A percentile compares a stretch with the other conserved stretches of the same genome.
These are phyloP conservation scores for Metschnikowia baotianmanensis DNA, from an alignment of 805 yeast species.

Conservation along the genomic window DNA sequence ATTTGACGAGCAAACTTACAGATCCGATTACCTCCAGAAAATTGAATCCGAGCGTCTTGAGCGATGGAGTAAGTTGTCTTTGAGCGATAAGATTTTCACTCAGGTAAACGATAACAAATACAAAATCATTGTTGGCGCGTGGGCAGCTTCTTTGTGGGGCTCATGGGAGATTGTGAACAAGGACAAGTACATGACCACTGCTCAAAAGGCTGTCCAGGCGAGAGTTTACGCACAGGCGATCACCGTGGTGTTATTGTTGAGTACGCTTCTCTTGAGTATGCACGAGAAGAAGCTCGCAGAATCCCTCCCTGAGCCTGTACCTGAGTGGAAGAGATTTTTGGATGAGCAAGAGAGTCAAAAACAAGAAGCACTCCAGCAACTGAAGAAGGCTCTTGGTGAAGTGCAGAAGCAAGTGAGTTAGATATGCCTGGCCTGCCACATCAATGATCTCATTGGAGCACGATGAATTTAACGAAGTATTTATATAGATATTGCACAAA, in stretches of 20 bases:
- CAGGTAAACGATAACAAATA: slow-evolving; percentile 56
- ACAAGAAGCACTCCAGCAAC: neutral
- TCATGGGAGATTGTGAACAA: slow-evolving; percentile 72
- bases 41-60: slow-evolving; percentile 44
- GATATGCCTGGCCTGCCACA: neutral
- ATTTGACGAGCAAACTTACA: slow-evolving; percentile 63
- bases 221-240: slow-evolving; percentile 89
- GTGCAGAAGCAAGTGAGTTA: neutral
- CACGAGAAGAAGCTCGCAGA: slow-evolving; percentile 57
- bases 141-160: slow-evolving; percentile 81
- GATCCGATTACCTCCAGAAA: slow-evolving; percentile 42
- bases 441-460: no score
- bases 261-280: slow-evolving; percentile 63
- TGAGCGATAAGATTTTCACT: slow-evolving; percentile 49
- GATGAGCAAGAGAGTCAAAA: slow-evolving; percentile 22
- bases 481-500: neutral
- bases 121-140: slow-evolving; percentile 63
- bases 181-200: slow-evolving; percentile 68
- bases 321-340: slow-evolving; percentile 36
- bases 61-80: slow-evolving; percentile 51
- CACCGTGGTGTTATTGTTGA: slow-evolving; percentile 68
- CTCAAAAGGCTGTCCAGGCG: slow-evolving; percentile 84
- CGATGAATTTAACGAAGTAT: no score
- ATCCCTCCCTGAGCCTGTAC: slow-evolving; percentile 31
- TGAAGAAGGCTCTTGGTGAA: neutral